Evolutionary conservation across 2,329 filamentous ascomycete genomes (phyloP), one percentile per base, ranked within the genome.

Genomic region (Knufia fluminis): DNA sequence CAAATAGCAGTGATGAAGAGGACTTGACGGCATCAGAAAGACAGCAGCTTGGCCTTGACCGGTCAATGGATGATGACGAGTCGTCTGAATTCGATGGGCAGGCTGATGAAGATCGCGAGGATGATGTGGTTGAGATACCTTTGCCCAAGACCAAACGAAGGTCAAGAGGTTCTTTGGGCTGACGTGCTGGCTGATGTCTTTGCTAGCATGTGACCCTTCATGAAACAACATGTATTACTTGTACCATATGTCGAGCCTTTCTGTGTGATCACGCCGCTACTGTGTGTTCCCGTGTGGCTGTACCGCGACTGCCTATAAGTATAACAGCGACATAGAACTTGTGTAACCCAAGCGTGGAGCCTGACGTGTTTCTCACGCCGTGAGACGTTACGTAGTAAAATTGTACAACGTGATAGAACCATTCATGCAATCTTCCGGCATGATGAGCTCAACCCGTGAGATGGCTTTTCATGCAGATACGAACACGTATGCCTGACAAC

Each of bases 41-140:
- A 50, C 46, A 53, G 24, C 49, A 54, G 38, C 38, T 58, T 33
- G 52, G 52, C 26, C 38, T 46, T 14, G 38, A 52, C 3, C 52
- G 52, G 48, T 51, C 49, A 12, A 56, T 52, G 48, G 52, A 53
- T 39, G 47, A 49, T 33, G 56, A 58, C 36, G 54, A 58, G 41
- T 54, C 53, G 46, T 58, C 56, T 3, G 58, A 60, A 47, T 58
- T 57, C 31, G 50, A 55, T 22, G 57, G 57, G n/a, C 54, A 60
- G 50, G 55, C 43, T 20, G 56, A 58, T 35, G 54, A 59, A 39
- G 55, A 59, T 43, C 49, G 53, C 28, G 57, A 59, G 35, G 56
- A 58, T 22, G 53, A 55, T 39, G 59, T 72, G 23, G 68, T 72
- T 20, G 69, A 72, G 52, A 72, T 72, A 40, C 53, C 70, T 24